These are phyloP conservation scores for Camelina hispida DNA, from an alignment of 345 rosid genomes.

Conservation along the genomic window DNA sequence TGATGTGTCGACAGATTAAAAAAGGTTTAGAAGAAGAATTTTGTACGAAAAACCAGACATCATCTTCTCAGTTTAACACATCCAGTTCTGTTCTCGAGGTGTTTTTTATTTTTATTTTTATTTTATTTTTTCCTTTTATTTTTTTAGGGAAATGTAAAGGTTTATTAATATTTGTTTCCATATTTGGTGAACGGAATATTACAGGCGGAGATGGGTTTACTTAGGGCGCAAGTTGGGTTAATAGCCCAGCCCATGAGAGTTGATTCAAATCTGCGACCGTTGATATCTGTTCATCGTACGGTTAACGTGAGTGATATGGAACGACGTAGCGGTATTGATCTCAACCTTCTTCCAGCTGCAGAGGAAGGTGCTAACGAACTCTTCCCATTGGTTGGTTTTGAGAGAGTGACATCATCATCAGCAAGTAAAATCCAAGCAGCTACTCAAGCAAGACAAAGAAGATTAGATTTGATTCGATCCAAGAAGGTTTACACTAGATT, in stretches of 20 bases:
- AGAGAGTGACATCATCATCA: not conserved
- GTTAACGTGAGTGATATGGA: not conserved
- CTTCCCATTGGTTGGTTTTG: not conserved
- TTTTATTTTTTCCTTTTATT: not conserved
- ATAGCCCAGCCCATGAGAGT: constrained; percentile 25
- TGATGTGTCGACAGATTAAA: not conserved
- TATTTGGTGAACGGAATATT: constrained; percentile 14
- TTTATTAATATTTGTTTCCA: constrained; percentile 5
- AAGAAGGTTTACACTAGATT: constrained; percentile 22
- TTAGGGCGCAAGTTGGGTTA: constrained; percentile 31
- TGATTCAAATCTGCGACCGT: constrained; percentile 27
- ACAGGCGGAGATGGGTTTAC: constrained; percentile 30
- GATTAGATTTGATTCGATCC: constrained; percentile 33
- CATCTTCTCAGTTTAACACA: constrained; percentile 20
- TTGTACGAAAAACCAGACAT: not conserved
- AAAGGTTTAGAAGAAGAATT: constrained; percentile 14
- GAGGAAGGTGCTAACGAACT: constrained; percentile 1
- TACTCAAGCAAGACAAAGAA: constrained; percentile 42
- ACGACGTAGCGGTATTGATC: constrained; percentile 32
- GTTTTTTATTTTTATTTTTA: not conserved
- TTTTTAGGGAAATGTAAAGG: not conserved
- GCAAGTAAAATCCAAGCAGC: constrained; percentile 23
- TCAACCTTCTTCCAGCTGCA: constrained; percentile 35
- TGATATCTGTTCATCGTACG: constrained; percentile 25
- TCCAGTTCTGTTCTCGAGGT: constrained; percentile 27